These are phyloP conservation scores for Craspedostauros australis DNA, from an alignment of 108 stramenopile species.

Conservation along the genomic window DNA sequence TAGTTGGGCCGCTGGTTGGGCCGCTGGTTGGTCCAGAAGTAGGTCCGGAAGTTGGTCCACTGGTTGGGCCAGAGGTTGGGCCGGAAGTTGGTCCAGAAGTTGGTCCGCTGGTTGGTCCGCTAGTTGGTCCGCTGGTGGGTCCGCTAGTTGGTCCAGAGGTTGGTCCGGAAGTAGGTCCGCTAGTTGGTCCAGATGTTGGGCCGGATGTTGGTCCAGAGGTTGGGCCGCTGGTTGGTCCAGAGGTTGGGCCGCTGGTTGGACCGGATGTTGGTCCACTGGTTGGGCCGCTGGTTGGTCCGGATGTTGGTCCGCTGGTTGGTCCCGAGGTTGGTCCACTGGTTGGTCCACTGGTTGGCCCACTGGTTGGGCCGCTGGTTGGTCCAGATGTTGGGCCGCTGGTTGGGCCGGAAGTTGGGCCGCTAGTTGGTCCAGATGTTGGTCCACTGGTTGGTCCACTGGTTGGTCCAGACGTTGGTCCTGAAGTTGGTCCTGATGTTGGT, in stretches of 20 bases:
- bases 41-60: slow-evolving; percentile 1
- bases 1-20: slow-evolving; percentile 2
- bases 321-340: slow-evolving; percentile 3
- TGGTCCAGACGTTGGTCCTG: slow-evolving; percentile 3
- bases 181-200: slow-evolving; percentile 1
- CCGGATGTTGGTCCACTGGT: slow-evolving; percentile 5
- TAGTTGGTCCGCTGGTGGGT: neutral
- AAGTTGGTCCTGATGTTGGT: slow-evolving; percentile 1
- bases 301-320: slow-evolving; percentile 4
- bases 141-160: slow-evolving; percentile 1
- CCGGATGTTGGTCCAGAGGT: slow-evolving; percentile 2
- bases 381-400: neutral
- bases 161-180: slow-evolving; percentile 2
- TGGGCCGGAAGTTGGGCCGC: slow-evolving; percentile 3
- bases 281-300: slow-evolving; percentile 7
- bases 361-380: slow-evolving; percentile 3
- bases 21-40: slow-evolving; percentile 1
- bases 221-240: slow-evolving; percentile 2
- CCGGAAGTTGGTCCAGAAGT: neutral
- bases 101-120: slow-evolving; percentile 4
- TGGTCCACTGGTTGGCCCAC: slow-evolving; percentile 4
- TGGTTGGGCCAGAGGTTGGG: slow-evolving; percentile 3
- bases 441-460: slow-evolving; percentile 1
- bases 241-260: slow-evolving; percentile 2
- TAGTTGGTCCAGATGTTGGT: slow-evolving; percentile 1